Conservation (phyloP, 352 stramenopile genomes). For the Phytophthora pisi region DNA sequence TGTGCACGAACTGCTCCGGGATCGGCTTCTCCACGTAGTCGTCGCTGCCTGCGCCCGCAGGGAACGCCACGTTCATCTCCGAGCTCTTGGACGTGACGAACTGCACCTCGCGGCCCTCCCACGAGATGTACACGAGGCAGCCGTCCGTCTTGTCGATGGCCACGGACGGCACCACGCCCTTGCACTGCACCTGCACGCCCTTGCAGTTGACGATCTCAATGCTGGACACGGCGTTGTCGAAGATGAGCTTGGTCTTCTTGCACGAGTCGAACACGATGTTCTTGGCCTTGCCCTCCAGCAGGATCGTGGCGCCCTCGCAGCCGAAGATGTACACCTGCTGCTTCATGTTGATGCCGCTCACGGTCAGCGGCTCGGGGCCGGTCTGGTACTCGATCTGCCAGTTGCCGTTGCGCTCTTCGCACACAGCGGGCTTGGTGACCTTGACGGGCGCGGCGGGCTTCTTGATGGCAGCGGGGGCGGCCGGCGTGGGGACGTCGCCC, state of each 20-base stretch:
- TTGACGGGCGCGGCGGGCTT: constrained; percentile 46
- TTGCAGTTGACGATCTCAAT: constrained; percentile 99
- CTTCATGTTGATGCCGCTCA: constrained; percentile 93
- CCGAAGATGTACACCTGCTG: constrained; percentile 97
- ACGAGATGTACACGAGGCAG: constrained; percentile 95
- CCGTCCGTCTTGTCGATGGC: constrained; percentile 99
- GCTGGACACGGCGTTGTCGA: constrained; percentile 96
- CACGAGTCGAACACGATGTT: constrained; percentile 96
- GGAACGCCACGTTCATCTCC: constrained; percentile 97
- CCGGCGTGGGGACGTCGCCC: constrained; percentile 24
- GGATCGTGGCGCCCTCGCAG: constrained; percentile 94
- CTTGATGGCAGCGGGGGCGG: constrained; percentile 27
- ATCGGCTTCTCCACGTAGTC: constrained; percentile 97
- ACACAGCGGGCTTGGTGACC: constrained; percentile 56
- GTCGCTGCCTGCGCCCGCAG: constrained; percentile 71
- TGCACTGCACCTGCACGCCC: constrained; percentile 95
- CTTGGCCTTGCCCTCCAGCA: constrained; percentile 98
- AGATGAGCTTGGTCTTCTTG: constrained; percentile 96
- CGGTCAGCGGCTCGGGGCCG: constrained; percentile 72
- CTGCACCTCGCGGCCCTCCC: constrained; percentile 86
- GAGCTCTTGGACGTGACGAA: constrained; percentile 97
- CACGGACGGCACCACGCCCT: constrained; percentile 93
- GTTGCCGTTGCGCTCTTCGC: constrained; percentile 94
- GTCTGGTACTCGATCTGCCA: constrained; percentile 98
- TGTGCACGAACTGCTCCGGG: constrained; percentile 97